Evolutionary conservation across 164 flowering plant genomes (phyloP), one percentile per base, ranked within the genome.

Genomic region (Chloranthus sessilifolius): DNA sequence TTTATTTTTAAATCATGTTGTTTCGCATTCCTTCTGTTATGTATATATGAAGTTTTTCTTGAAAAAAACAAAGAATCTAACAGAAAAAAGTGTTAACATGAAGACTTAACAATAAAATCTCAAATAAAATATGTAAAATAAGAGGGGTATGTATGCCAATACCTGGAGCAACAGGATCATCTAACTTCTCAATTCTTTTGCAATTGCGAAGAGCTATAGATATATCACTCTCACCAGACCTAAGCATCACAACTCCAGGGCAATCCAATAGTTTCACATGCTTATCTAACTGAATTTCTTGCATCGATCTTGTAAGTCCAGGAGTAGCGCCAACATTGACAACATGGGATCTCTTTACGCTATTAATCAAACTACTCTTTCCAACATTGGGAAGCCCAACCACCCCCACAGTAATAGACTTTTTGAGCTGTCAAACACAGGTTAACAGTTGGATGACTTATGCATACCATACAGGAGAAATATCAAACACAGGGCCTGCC

Each of bases 341-440:
- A 50, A 81, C 99, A 53, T 75, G 97, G 34, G 74, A 67, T 64
- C 97, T 75, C 73, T 86, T 89, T 77, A 94, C 77, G 55, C 97
- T 89, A 60, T 94, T 94, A 27, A 94, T 94, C 31, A 89, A 64
- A 71, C 97, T 89, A 70, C 99, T 94, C 78, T 94, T 89, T 4
- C 97, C 99, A 67, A 89, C 97, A 78, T 94, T 94, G 37, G 97
- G 99, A 55, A 92, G 73, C 40, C 97, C 97, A 64, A 92, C 77
- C 50, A 88, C 61, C 12, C 99, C 95, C 28, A 92, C 95, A 0
- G 94, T 84, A 33, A 92, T 88, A 8, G 95, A 79, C 67, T 74
- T 88, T 53, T 88, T 92, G 4, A 88, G 78, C 98, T 91, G 95
- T 56, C 44, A 63, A 51, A 58, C 27, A 27, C 4, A 6, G 10